Evolutionary conservation across 2,329 filamentous ascomycete genomes (phyloP).

Genomic region (Tolypocladium sp.): DNA sequence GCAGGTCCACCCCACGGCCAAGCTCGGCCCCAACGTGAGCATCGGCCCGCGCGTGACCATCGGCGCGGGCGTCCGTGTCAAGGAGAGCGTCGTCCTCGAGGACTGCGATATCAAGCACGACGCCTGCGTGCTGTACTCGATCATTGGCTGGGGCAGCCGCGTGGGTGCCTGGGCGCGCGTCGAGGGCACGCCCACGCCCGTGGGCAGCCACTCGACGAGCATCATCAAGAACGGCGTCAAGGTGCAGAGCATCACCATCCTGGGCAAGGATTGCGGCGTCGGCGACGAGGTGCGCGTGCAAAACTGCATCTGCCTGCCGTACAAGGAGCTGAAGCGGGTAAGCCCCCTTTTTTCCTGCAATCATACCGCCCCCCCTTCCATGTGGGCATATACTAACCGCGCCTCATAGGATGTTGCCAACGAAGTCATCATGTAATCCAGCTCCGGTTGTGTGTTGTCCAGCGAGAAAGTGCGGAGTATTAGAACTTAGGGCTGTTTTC

Average conservation of each 20-base stretch:
- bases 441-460: neutral
- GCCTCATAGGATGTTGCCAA: conserved; percentile 66
- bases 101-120: conserved; percentile 95
- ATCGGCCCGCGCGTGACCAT: conserved; percentile 83
- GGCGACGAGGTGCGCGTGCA: conserved; percentile 92
- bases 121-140: conserved; percentile 88
- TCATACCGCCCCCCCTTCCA: neutral
- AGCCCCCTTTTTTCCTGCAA: conserved; percentile 23
- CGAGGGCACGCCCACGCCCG: conserved; percentile 84
- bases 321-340: conserved; percentile 95
- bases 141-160: conserved; percentile 93
- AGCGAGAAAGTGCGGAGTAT: neutral
- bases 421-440: conserved; percentile 76
- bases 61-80: conserved; percentile 81
- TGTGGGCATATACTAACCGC: conserved; percentile 14
- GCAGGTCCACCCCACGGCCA: conserved; percentile 84
- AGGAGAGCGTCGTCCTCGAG: conserved; percentile 93
- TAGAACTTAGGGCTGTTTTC: neutral
- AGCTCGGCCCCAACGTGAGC: conserved; percentile 93
- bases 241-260: conserved; percentile 95
- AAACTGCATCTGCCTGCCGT: conserved; percentile 95
- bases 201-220: conserved; percentile 82
- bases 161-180: conserved; percentile 97
- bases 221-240: conserved; percentile 97
- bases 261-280: conserved; percentile 92